These are phyloP conservation scores for Arthrobotrys pseudoclavata DNA, from an alignment of 2,329 filamentous ascomycete species.

Conservation along the genomic window DNA sequence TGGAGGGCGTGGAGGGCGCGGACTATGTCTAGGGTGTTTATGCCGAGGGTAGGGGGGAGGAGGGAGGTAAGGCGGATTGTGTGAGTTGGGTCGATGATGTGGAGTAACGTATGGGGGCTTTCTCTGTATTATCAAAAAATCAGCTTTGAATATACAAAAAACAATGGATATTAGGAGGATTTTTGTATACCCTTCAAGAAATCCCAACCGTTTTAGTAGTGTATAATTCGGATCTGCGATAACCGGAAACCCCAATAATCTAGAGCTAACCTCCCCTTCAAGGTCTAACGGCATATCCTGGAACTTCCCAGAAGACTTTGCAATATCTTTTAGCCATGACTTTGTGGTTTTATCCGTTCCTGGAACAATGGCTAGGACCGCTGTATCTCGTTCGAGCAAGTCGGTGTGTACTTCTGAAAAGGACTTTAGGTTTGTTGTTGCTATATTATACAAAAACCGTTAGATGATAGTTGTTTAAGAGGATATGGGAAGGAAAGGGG, in stretches of 20 bases:
- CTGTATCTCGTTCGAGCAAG: constrained; percentile 38
- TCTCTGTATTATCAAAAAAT: neutral
- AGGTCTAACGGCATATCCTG: constrained; percentile 7
- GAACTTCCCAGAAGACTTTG: constrained; percentile 1
- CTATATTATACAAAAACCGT: constrained; percentile 11
- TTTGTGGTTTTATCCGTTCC: constrained; percentile 19
- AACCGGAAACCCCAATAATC: constrained; percentile 37
- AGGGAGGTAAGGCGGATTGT: constrained; percentile 41
- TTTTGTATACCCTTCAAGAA: constrained; percentile 19
- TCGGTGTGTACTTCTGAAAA: constrained; percentile 45
- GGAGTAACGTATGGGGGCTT: constrained; percentile 32
- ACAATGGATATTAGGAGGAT: neutral
- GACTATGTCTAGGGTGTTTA: constrained; percentile 52
- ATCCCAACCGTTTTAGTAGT: constrained; percentile 32
- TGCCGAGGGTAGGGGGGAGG: constrained; percentile 28
- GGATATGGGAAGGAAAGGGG: neutral
- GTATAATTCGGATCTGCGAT: constrained; percentile 40
- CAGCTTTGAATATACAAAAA: neutral
- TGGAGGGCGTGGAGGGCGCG: constrained; percentile 48
- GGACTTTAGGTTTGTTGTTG: constrained; percentile 53
- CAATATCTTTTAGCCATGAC: constrained; percentile 50
- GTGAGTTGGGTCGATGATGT: constrained; percentile 45
- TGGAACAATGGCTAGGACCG: constrained; percentile 38
- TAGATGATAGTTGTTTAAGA: neutral
- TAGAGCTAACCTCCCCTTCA: neutral